phyloP scores from a whole-genome alignment of 352 stramenopile species.

The Phytophthora vignae region DNA sequence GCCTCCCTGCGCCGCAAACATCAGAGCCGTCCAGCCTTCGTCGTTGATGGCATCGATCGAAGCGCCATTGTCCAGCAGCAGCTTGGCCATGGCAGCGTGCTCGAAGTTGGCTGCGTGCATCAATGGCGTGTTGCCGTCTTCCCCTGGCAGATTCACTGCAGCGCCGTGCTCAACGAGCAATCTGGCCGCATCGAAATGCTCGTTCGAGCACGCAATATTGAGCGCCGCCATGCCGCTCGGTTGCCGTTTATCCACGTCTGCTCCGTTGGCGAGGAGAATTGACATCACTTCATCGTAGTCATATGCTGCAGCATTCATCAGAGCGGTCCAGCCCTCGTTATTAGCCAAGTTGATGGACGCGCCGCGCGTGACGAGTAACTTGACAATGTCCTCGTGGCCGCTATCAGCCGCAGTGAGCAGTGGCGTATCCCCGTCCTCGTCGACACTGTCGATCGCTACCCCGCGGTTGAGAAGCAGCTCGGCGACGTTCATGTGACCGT shows the following conservation, averaged over 20 bases:
- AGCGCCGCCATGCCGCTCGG: background rate
- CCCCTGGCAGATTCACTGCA: background rate
- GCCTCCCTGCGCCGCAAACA: background rate
- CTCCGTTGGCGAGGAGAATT: background rate
- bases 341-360: constrained; percentile 1
- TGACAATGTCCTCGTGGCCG: background rate
- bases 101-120: background rate
- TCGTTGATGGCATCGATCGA: constrained; percentile 1
- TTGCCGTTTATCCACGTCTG: background rate
- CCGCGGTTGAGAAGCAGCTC: background rate
- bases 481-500: background rate
- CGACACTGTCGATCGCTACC: constrained; percentile 2
- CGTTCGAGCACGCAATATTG: background rate
- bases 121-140: constrained; percentile 1
- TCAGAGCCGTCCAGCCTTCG: constrained; percentile 7
- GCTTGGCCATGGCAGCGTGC: background rate
- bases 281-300: background rate
- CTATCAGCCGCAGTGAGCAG: constrained; percentile 3
- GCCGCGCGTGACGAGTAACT: background rate
- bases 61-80: constrained; percentile 3
- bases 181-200: background rate
- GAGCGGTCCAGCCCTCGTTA: constrained; percentile 3
- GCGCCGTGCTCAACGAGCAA: background rate
- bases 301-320: constrained; percentile 6
- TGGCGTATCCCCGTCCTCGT: constrained; percentile 5